Base-by-base conservation (phyloP, 352 stramenopile species). In the Chrysophaeum taylorii region DNA sequence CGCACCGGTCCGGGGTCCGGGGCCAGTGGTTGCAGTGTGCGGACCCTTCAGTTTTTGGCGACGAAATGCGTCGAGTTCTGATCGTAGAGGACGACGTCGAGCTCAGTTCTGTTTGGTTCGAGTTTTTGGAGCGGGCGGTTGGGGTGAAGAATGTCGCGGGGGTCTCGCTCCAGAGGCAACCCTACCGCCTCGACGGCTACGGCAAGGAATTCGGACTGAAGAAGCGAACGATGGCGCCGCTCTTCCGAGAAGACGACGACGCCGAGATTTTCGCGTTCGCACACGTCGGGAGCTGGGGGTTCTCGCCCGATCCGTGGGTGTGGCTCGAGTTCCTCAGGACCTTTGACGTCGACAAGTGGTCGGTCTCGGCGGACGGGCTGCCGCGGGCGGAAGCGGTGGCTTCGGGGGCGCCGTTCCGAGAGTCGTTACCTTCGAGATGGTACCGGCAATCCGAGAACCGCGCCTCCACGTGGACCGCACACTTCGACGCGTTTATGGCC, bases 21-120 rank as follows among this genome's bases (percentile, higher is more conserved):
- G 57, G 33, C 31, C 23, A 33, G 57, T 66, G 57, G 57, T 36
- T 66, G 9, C 9, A 18, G 2, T 66, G 57, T 25, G 25, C 31
- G 9, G 57, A 66, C 27, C 57, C 57, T 1, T 27, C 14, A 48
- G 7, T 66, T 23, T 66, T 45, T 33, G 57, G 57, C 33, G 57
- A 66, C 33, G 57, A 66, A 23, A 21, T 48, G 12, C 4, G 12
- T 9, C 57, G 57, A 18, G 31, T 45, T 1, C 12, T 66, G 33
- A 66, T 66, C 36, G 23, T 66, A 9, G 57, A 66, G 57, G 57
- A 66, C n/a, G 57, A 66, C 31, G 31, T 66, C 21, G 57, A 66
- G 31, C 27, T 66, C 23, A 45, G 9, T 33, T 2, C 29, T 2
- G 52, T 33, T 33, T 63, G 52, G 29, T 27, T 31, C 29, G 52